These are phyloP conservation scores for Gaertneriomyces sp. DNA, from an alignment of 192 early-diverging fungal genomes.

Conservation along the genomic window DNA sequence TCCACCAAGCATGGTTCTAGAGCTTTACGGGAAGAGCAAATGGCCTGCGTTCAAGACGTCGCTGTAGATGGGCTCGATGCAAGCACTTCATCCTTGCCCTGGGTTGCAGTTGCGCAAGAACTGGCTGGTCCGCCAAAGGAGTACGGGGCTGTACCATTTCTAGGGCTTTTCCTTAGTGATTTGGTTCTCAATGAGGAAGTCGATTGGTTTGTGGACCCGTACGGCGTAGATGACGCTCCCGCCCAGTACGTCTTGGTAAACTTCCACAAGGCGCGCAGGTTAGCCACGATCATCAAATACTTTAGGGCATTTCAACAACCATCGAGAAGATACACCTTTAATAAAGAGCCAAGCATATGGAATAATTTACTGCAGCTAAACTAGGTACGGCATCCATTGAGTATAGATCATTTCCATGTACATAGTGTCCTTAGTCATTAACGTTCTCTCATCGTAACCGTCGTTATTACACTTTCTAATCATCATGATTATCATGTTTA, in stretches of 20 bases:
- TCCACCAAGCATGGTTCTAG: slow-evolving; percentile 2
- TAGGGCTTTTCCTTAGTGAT: slow-evolving; percentile 22
- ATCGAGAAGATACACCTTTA: slow-evolving; percentile 5
- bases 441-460: too few species aligned
- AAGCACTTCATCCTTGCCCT: not conserved
- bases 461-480: too few species aligned
- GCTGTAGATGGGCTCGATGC: not conserved
- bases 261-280: slow-evolving; percentile 5
- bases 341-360: not conserved
- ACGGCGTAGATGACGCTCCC: not conserved
- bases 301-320: slow-evolving; percentile 23
- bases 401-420: too few species aligned
- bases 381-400: too few species aligned
- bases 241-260: slow-evolving; percentile 9
- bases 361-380: not conserved
- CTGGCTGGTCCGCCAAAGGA: not conserved
- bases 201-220: slow-evolving; percentile 27
- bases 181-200: slow-evolving; percentile 17
- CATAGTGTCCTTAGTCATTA: too few species aligned
- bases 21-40: slow-evolving; percentile 4
- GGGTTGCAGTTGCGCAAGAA: not conserved
- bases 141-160: slow-evolving; percentile 20
- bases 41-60: slow-evolving; percentile 8
- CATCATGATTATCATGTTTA: too few species aligned
- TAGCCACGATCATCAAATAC: slow-evolving; percentile 10